Evolutionary conservation across 2,329 filamentous ascomycete genomes (phyloP), one percentile per base, ranked within the genome.

Genomic region (Boeremia lycopersici): DNA sequence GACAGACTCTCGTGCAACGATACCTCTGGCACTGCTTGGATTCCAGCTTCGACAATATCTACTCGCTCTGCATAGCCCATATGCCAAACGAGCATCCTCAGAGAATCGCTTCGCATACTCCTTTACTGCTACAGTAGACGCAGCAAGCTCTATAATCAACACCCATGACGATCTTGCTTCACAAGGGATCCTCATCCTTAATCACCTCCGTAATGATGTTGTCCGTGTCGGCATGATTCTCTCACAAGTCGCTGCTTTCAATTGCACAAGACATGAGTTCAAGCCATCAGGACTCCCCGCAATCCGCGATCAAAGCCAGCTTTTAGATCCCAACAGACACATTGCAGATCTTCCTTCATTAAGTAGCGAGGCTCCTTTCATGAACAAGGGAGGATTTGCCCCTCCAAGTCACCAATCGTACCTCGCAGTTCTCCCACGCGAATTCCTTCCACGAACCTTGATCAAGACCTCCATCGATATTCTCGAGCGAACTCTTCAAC

Each of bases 21-120:
- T 65, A 11, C 60, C 68, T n/a, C 47, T 55, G 9, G 64, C 63
- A 2, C 52, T 73, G 7, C 60, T 75, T 1, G 61, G 64, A 8
- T 48, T 75, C 13, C 73, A 75, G 35, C 61, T 75, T 0, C 65
- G 61, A 6, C 73, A 75, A 29, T 74, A 68, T 31, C 59, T 74
- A 4, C 53, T 75, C 8, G 62, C 75, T 11, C 48, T 76, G 9
- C 73, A 76, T 43, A 62, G 57, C 13, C 69, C 72, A 0, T 76
- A 70, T 30, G 72, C 72, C 5, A 68, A 55, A 10, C 49, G 67
- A 12, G 68, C 69, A 1, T 31, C 48, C 3, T 59, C 40, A 6
- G 68, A 73, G 28, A 55, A 60, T 6, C 73, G 64, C 11, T 74
- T 66, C 34, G 50, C 57, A 2, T 73, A 71, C 47, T 75, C 72